phyloP scores from a whole-genome alignment of 371 early-diverging fungal genomes.

The Apophysomyces trapeziformis region DNA sequence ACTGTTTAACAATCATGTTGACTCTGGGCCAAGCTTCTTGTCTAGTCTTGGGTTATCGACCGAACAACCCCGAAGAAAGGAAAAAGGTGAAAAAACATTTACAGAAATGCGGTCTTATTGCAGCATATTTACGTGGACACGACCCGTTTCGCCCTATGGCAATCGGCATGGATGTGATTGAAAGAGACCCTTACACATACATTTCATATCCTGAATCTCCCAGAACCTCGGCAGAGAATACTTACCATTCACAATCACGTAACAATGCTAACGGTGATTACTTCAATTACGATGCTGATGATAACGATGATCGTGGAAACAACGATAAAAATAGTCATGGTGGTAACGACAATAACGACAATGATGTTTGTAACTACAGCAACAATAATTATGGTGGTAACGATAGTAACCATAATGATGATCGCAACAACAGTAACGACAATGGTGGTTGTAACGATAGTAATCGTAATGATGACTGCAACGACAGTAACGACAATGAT shows the following conservation, averaged over 20 bases:
- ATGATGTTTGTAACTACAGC: no score
- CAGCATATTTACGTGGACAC: conserved; percentile 25
- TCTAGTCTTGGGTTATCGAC: conserved; percentile 25
- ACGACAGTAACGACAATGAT: no score
- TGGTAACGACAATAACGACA: no score
- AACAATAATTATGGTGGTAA: not conserved
- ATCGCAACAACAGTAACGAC: not conserved
- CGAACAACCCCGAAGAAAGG: conserved; percentile 25
- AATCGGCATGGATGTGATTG: conserved; percentile 25
- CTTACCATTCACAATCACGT: not conserved
- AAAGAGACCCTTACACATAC: conserved; percentile 26
- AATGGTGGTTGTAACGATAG: no score
- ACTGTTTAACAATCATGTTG: conserved; percentile 10
- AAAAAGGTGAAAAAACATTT: conserved; percentile 29
- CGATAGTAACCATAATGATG: no score
- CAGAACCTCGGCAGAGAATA: not conserved
- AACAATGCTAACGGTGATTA: not conserved
- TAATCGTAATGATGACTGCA: no score
- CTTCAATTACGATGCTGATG: not conserved
- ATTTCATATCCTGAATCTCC: conserved; percentile 27
- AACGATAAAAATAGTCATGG: no score
- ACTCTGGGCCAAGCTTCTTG: conserved; percentile 30
- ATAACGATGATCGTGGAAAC: not conserved
- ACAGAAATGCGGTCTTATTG: conserved; percentile 29
- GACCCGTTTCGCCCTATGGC: conserved; percentile 27